These are phyloP conservation scores for Castanopsis chinensis DNA, from an alignment of 306 rosid genomes.

Conservation along the genomic window DNA sequence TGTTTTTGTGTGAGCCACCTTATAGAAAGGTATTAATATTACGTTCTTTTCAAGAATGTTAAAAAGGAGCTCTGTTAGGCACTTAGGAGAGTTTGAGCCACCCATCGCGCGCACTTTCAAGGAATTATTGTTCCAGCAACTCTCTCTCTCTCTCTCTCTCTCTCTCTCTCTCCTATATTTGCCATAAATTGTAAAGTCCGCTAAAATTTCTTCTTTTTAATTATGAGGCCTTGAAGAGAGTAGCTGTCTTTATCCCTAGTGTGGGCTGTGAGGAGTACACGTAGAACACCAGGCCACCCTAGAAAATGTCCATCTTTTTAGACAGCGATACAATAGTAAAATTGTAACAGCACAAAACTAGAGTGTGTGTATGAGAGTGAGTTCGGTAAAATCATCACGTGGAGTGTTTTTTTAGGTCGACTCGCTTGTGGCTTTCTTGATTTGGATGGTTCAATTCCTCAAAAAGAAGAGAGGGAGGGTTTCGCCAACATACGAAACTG, in stretches of 20 bases:
- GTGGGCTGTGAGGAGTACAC: conserved; percentile 8
- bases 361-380: background rate
- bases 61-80: too few relatives aligned
- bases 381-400: background rate
- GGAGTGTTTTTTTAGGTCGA: background rate
- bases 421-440: background rate
- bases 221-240: conserved; percentile 30
- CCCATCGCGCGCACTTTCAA: background rate
- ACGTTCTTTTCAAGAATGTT: too few relatives aligned
- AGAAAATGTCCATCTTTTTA: conserved; percentile 17
- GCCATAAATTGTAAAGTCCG: background rate
- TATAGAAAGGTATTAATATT: too few relatives aligned
- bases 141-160: background rate
- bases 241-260: conserved; percentile 39
- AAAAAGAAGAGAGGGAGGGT: background rate
- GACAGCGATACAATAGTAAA: background rate
- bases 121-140: conserved; percentile 17
- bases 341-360: background rate
- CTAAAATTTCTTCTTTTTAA: conserved; percentile 14
- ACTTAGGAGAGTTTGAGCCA: too few relatives aligned
- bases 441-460: conserved; percentile 22
- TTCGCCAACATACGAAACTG: too few relatives aligned
- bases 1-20: too few relatives aligned
- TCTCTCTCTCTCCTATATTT: background rate
- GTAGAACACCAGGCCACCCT: conserved; percentile 33